Base-by-base conservation (phyloP, 208 protist genomes). In the Lotmaria passim region DNA sequence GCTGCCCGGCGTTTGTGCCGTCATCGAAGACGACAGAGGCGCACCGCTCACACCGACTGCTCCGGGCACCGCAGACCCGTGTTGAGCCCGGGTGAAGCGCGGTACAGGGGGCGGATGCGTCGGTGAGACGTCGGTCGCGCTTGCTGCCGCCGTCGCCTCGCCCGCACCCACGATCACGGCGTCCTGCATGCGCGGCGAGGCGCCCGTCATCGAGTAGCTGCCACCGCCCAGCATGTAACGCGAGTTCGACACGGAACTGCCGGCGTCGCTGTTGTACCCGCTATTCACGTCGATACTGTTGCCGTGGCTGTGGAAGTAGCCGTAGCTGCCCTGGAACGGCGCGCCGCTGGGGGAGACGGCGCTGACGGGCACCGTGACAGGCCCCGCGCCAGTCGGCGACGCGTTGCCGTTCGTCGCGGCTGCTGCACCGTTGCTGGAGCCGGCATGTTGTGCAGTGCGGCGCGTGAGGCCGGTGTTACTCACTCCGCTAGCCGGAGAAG, bases 181-280 rank as follows among this genome's bases (percentile, higher is more conserved):
- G 31, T 46, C 46, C 3, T 50, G n/a, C 30, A 26, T 52, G 12
- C 34, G 36, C 17, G 41, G 23, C 24, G 60, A 23, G 44, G 43
- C 12, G n/a, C 38, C 46, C 17, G 28, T 38, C 36, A 52, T 52
- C 15, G 53, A 28, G 31, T 66, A 56, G 12, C 26, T 43, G 44
- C 65, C 38, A 21, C 57, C 56, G 28, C 73, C 57, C 30, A 34
- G 30, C 10, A 30, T 15, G 56, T 67, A 46, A 5, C 44, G 62
- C 58, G 69, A 24, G 38, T 70, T 71, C 3, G 70, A 69, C 5
- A 44, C 41, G 7, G 63, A 72, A 51, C 74, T 81, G 26, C 80
- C 80, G 12, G 39, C 67, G 39, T 85, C 80, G 61, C 80, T 85
- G 71, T 73, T 73, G 57, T 81, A 85, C 8, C 69, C 80, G 51